Conservation (phyloP, 768 basidiomycete genomes). For the Tricholoma saponaceum region DNA sequence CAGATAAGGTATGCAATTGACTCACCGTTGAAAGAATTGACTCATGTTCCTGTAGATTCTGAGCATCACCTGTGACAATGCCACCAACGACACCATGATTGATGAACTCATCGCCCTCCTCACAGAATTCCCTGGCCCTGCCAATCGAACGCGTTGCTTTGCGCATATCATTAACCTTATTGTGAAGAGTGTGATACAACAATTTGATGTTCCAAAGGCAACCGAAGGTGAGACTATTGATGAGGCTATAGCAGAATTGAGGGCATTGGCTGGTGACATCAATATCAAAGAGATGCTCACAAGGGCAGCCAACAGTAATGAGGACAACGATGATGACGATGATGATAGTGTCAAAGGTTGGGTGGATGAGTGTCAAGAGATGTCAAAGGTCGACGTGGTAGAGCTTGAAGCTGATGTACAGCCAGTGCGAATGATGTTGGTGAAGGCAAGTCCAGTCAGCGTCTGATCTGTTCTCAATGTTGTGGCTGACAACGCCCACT, state of each 20-base stretch:
- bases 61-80: conserved; percentile 3
- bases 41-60: too few species aligned
- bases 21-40: too few species aligned
- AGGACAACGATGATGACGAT: conserved; percentile 18
- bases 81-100: conserved; percentile 30
- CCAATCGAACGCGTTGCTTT: conserved; percentile 29
- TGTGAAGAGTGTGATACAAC: conserved; percentile 24
- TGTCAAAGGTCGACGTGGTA: not conserved
- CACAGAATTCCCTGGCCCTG: conserved; percentile 14
- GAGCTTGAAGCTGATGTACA: conserved; percentile 9
- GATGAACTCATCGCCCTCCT: conserved; percentile 18
- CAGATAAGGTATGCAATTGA: conserved; percentile 12
- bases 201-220: conserved; percentile 27
- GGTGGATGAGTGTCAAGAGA: conserved; percentile 1
- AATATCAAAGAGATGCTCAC: not conserved
- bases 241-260: not conserved
- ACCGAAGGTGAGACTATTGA: not conserved
- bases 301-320: conserved; percentile 4
- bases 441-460: not conserved
- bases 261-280: not conserved
- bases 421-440: conserved; percentile 10
- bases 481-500: not conserved
- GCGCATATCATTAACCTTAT: conserved; percentile 33
- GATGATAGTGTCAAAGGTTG: conserved; percentile 9
- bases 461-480: not conserved